Conservation (phyloP, 768 basidiomycete genomes). For the Termitomyces sp. region DNA sequence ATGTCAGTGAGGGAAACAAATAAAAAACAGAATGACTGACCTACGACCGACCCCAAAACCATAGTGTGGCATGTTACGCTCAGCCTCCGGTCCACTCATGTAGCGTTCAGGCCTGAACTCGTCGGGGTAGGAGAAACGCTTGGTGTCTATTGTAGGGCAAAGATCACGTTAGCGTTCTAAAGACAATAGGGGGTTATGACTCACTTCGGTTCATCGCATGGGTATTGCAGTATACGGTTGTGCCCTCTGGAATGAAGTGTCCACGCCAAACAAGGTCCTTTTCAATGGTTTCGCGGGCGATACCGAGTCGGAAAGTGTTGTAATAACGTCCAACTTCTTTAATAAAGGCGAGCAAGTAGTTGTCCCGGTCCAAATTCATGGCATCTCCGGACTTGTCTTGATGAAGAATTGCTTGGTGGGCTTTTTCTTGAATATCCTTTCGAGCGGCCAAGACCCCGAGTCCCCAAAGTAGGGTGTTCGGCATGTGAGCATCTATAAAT, state of each 20-base stretch:
- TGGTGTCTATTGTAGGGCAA: conserved; percentile 2
- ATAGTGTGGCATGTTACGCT: conserved; percentile 14
- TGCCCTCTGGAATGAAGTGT: conserved; percentile 13
- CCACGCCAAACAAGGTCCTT: conserved; percentile 15
- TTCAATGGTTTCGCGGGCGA: conserved; percentile 14
- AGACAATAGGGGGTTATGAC: background rate
- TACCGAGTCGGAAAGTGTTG: conserved; percentile 13
- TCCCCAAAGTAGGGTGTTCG: conserved; percentile 15
- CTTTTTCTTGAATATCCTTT: conserved; percentile 10
- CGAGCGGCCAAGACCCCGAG: conserved; percentile 11
- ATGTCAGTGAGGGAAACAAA: background rate
- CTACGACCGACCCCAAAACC: conserved; percentile 15
- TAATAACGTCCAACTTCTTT: conserved; percentile 16
- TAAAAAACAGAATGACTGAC: background rate
- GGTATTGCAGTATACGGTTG: conserved; percentile 13
- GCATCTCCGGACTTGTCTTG: conserved; percentile 9
- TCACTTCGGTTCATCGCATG: conserved; percentile 15
- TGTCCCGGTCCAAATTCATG: conserved; percentile 7
- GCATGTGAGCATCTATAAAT: conserved; percentile 13
- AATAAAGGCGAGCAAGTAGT: conserved; percentile 13
- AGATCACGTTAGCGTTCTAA: background rate
- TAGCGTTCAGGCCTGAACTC: conserved; percentile 14
- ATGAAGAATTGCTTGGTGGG: conserved; percentile 9
- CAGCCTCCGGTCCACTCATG: conserved; percentile 14
- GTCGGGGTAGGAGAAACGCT: conserved; percentile 10